Percentiles rank a stretch among this genome's conserved stretches.
phyloP scores from a whole-genome alignment of 331 rosid species.

The Quercus lobata region DNA sequence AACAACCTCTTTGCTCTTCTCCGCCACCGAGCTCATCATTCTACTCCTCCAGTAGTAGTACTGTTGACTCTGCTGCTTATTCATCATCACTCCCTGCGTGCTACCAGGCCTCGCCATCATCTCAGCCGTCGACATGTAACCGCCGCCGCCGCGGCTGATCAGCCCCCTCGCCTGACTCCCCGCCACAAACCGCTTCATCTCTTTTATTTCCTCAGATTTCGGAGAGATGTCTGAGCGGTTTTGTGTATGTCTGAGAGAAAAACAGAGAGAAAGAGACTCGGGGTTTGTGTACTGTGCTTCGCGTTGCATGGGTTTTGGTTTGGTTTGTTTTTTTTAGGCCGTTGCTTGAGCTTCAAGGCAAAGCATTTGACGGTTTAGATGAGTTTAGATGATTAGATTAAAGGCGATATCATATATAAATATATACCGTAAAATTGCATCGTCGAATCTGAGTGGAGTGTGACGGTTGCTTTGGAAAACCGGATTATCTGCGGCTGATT shows the following conservation, averaged over 20 bases:
- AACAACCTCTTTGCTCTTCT: constrained; percentile 17
- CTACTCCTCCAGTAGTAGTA: constrained; percentile 20
- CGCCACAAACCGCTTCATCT: constrained; percentile 45
- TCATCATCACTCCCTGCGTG: no score
- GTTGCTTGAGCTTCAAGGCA: neutral
- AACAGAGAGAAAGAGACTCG: neutral
- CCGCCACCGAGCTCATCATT: constrained; percentile 48
- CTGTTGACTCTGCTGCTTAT: no score
- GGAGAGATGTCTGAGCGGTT: no score
- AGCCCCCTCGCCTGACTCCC: constrained; percentile 37
- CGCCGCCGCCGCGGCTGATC: constrained; percentile 21
- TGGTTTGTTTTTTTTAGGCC: neutral
- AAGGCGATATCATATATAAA: no score
- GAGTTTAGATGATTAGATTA: neutral
- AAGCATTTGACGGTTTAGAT: constrained; percentile 3
- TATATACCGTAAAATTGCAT: no score
- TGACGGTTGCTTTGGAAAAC: neutral
- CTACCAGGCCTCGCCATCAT: no score
- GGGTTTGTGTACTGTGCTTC: neutral
- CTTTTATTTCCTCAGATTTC: no score
- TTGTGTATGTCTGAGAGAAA: neutral
- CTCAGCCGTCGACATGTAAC: constrained; percentile 18
- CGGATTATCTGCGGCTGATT: no score
- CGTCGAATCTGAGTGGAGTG: neutral
- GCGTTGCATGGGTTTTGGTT: neutral